phyloP scores from a whole-genome alignment of 2,329 filamentous ascomycete genomes.

The Coniochaeta prunicola region DNA sequence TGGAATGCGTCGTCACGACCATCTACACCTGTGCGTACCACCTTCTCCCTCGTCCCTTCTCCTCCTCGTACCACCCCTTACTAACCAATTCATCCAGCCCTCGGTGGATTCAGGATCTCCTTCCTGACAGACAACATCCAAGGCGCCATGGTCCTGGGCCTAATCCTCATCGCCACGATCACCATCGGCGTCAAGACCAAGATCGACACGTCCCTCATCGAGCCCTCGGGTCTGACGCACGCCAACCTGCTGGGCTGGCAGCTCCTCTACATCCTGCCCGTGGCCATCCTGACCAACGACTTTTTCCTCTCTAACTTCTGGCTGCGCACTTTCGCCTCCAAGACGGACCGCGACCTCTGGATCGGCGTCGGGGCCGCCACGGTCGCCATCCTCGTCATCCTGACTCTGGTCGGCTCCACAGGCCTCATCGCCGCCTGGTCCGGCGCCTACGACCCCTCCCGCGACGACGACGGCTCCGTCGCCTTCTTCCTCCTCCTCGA shows the following conservation, averaged over 20 bases:
- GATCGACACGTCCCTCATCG: conserved; percentile 62
- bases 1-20: conserved; percentile 70
- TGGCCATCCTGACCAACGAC: conserved; percentile 76
- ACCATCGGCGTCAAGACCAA: conserved; percentile 70
- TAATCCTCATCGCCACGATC: conserved; percentile 70
- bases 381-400: conserved; percentile 56
- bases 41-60: background rate
- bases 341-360: conserved; percentile 70
- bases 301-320: conserved; percentile 83
- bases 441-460: conserved; percentile 56
- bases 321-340: conserved; percentile 76
- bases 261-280: conserved; percentile 74
- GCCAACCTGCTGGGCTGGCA: conserved; percentile 73
- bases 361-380: conserved; percentile 66
- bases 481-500: conserved; percentile 71
- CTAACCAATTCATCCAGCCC: conserved; percentile 39
- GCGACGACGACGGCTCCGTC: conserved; percentile 46
- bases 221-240: conserved; percentile 61
- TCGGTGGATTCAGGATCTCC: conserved; percentile 77
- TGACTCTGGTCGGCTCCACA: conserved; percentile 64
- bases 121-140: conserved; percentile 81
- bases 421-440: conserved; percentile 76
- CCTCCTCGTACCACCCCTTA: background rate
- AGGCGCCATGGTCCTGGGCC: conserved; percentile 66
- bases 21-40: conserved; percentile 74